A percentile compares a stretch with the other conserved stretches of the same genome.
Conservation (phyloP, 805 yeast species). For the Sugiyamaella qingdaonensis region DNA sequence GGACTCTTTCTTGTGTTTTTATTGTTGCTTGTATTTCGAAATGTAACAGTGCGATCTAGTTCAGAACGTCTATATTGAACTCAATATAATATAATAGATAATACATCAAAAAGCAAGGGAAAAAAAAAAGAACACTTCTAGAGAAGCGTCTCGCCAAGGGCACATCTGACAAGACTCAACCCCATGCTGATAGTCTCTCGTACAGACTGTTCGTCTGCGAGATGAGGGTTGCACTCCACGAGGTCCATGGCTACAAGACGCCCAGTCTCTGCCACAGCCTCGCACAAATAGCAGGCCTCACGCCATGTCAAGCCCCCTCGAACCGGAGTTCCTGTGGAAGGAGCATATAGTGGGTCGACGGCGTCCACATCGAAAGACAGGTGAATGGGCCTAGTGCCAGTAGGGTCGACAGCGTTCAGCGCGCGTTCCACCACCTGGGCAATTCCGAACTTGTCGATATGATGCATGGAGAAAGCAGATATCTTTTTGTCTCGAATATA, state of each 20-base stretch:
- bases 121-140: slow-evolving; percentile 26
- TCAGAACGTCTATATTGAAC: neutral
- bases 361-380: slow-evolving; percentile 95
- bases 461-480: slow-evolving; percentile 91
- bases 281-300: slow-evolving; percentile 90
- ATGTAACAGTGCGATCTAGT: neutral
- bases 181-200: slow-evolving; percentile 87
- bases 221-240: slow-evolving; percentile 88
- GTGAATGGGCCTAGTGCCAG: slow-evolving; percentile 71
- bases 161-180: slow-evolving; percentile 86
- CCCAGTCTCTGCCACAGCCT: slow-evolving; percentile 89
- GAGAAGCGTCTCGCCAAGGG: slow-evolving; percentile 84
- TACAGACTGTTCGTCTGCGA: slow-evolving; percentile 68
- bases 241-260: slow-evolving; percentile 81
- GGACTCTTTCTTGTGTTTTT: neutral
- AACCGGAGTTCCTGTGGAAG: slow-evolving; percentile 97
- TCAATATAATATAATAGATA: neutral
- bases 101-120: no score
- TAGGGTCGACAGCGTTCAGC: slow-evolving; percentile 68
- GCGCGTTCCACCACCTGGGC: slow-evolving; percentile 92
- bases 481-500: slow-evolving; percentile 68
- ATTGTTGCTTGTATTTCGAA: no score
- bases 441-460: slow-evolving; percentile 90
- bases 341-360: slow-evolving; percentile 88
- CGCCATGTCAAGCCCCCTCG: slow-evolving; percentile 93